These are phyloP conservation scores for Epichloe sylvatica DNA, from an alignment of 2,329 filamentous ascomycete genomes.

Conservation along the genomic window DNA sequence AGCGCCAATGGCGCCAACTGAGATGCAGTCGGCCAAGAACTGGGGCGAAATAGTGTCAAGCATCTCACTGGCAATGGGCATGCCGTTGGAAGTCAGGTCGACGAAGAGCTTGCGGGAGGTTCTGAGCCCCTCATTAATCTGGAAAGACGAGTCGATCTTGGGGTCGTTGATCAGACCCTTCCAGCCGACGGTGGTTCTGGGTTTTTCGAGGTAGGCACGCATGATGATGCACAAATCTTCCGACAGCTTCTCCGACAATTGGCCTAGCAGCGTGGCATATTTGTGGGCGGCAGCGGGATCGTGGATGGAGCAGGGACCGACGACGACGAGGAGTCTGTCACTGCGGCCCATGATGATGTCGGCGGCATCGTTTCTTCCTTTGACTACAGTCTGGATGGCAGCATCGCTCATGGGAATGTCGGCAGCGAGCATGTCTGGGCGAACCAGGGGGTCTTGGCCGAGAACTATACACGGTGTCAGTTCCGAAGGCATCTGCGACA, in stretches of 20 bases:
- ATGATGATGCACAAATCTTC: slow-evolving; percentile 85
- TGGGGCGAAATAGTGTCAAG: slow-evolving; percentile 97
- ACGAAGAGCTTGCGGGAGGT: slow-evolving; percentile 88
- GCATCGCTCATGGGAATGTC: slow-evolving; percentile 61
- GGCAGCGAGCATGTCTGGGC: slow-evolving; percentile 70
- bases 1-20: slow-evolving; percentile 87
- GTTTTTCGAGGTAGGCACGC: slow-evolving; percentile 98
- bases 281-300: slow-evolving; percentile 79
- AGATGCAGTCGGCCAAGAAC: slow-evolving; percentile 92
- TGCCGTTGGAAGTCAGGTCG: slow-evolving; percentile 71
- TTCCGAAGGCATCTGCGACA: not conserved
- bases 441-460: slow-evolving; percentile 90
- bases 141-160: slow-evolving; percentile 90
- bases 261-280: slow-evolving; percentile 69
- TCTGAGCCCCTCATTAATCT: slow-evolving; percentile 94
- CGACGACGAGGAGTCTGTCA: slow-evolving; percentile 84
- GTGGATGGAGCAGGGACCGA: slow-evolving; percentile 94
- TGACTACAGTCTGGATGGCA: slow-evolving; percentile 54
- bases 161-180: slow-evolving; percentile 99
- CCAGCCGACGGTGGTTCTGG: slow-evolving; percentile 95
- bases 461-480: slow-evolving; percentile 46
- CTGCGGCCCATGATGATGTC: slow-evolving; percentile 64
- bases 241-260: slow-evolving; percentile 63
- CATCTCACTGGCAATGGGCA: slow-evolving; percentile 97
- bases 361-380: slow-evolving; percentile 53